phyloP scores from a whole-genome alignment of 768 basidiomycete genomes.

The Neoboletus subvelutipes region DNA sequence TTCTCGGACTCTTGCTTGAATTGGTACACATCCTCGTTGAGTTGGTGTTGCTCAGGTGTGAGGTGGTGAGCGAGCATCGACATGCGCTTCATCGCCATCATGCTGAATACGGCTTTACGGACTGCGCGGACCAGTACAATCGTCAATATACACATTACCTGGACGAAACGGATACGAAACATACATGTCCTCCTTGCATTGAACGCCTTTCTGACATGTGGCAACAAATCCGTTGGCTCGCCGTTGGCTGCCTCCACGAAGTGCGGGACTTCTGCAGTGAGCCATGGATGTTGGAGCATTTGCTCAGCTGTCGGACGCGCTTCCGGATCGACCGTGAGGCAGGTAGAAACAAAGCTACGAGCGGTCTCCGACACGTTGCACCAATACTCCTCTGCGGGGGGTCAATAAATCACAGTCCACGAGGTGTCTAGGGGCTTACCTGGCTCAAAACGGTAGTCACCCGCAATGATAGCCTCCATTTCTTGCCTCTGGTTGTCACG shows the following conservation, averaged over 20 bases:
- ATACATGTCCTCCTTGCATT: conserved; percentile 83
- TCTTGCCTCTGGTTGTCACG: conserved; percentile 84
- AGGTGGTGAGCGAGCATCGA: conserved; percentile 46
- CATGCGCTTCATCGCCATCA: conserved; percentile 85
- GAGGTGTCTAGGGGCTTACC: conserved; percentile 26
- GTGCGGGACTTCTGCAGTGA: conserved; percentile 67
- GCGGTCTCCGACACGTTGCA: conserved; percentile 79
- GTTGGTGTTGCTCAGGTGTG: conserved; percentile 43
- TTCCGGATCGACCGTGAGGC: conserved; percentile 82
- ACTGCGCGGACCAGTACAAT: conserved; percentile 43
- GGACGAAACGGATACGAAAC: conserved; percentile 30
- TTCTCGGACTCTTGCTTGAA: conserved; percentile 84
- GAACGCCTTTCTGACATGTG: conserved; percentile 86
- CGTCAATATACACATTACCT: conserved; percentile 1
- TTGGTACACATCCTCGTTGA: conserved; percentile 59
- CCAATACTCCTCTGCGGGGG: conserved; percentile 74
- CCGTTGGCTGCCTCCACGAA: conserved; percentile 61
- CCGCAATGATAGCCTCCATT: conserved; percentile 93
- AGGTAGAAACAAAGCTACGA: conserved; percentile 75
- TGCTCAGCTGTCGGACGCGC: conserved; percentile 77
- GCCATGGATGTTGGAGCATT: conserved; percentile 65
- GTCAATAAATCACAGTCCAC: background rate
- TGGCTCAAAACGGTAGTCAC: conserved; percentile 91
- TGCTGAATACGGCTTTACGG: conserved; percentile 84
- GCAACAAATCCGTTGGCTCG: conserved; percentile 74